Conservation (phyloP, 1,139 yeast species). For the Meyerozyma smithsonii region DNA sequence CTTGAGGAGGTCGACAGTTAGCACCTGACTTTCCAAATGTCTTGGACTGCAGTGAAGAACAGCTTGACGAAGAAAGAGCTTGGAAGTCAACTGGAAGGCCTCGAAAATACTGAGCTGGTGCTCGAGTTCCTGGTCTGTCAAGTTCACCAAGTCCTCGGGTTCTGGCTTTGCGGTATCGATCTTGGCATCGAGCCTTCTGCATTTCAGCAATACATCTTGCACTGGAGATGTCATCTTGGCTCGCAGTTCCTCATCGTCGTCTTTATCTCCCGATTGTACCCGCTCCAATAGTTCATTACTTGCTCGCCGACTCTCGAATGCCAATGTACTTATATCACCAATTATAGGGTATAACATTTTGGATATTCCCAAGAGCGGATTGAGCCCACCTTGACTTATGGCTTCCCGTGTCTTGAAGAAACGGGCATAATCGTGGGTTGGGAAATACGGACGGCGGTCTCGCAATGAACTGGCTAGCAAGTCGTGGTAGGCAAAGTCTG, state of each 20-base stretch:
- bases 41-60: constrained; percentile 59
- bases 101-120: constrained; percentile 69
- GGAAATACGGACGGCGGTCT: constrained; percentile 55
- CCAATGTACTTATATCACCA: constrained; percentile 65
- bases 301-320: constrained; percentile 43
- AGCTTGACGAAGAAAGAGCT: constrained; percentile 62
- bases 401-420: constrained; percentile 39
- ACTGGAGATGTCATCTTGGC: not conserved
- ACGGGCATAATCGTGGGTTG: constrained; percentile 51
- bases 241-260: not conserved
- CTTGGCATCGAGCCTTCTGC: constrained; percentile 28
- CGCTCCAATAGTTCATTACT: not conserved
- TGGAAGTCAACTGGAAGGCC: constrained; percentile 65
- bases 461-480: constrained; percentile 58
- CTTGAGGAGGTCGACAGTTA: constrained; percentile 50
- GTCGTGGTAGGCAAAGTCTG: constrained; percentile 83
- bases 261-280: not conserved
- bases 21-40: constrained; percentile 57
- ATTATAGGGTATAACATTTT: constrained; percentile 60
- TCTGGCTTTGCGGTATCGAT: constrained; percentile 55
- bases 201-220: not conserved
- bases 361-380: constrained; percentile 71
- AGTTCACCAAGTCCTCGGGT: constrained; percentile 39
- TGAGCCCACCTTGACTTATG: constrained; percentile 40
- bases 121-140: constrained; percentile 54